Evolutionary conservation across 495 filamentous ascomycete species (phyloP).

Genomic region (Neurospora intermedia): DNA sequence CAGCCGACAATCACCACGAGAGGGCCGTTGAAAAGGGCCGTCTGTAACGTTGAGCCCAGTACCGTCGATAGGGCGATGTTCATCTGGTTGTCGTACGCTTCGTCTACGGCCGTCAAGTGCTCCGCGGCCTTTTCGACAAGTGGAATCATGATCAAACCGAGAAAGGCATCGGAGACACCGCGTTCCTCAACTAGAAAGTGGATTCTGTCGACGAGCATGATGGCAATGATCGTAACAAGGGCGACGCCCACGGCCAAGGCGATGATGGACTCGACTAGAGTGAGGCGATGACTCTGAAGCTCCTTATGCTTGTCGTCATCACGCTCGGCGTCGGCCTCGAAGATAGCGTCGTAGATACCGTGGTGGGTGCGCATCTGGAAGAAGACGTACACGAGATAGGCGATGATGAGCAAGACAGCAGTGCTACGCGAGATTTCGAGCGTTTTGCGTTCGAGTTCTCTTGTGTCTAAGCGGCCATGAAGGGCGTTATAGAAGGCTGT

Average conservation of each 20-base stretch:
- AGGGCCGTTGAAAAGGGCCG: conserved; percentile 79
- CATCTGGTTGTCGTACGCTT: conserved; percentile 79
- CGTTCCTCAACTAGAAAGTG: conserved; percentile 53
- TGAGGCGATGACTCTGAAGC: conserved; percentile 56
- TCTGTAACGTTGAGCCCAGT: conserved; percentile 80
- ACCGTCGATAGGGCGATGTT: conserved; percentile 90
- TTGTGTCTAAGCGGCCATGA: conserved; percentile 10
- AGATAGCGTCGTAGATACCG: conserved; percentile 51
- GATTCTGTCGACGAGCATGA: conserved; percentile 75
- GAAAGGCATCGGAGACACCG: conserved; percentile 64
- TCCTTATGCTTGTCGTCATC: conserved; percentile 62
- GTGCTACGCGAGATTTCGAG: background rate
- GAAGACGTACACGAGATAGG: conserved; percentile 66
- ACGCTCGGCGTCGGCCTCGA: conserved; percentile 59
- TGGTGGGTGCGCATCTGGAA: conserved; percentile 82
- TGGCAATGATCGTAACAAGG: conserved; percentile 69
- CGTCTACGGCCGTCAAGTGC: conserved; percentile 82
- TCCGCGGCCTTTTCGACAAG: conserved; percentile 88
- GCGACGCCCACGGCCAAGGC: conserved; percentile 57
- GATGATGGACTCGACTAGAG: conserved; percentile 61
- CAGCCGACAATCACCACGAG: conserved; percentile 78
- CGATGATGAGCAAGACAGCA: conserved; percentile 66
- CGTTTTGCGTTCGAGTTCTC: background rate
- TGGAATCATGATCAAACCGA: conserved; percentile 69
- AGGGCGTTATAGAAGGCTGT: conserved; percentile 64